Evolutionary conservation across 495 filamentous ascomycete species (phyloP).

Genomic region (Tirmania nivea): DNA sequence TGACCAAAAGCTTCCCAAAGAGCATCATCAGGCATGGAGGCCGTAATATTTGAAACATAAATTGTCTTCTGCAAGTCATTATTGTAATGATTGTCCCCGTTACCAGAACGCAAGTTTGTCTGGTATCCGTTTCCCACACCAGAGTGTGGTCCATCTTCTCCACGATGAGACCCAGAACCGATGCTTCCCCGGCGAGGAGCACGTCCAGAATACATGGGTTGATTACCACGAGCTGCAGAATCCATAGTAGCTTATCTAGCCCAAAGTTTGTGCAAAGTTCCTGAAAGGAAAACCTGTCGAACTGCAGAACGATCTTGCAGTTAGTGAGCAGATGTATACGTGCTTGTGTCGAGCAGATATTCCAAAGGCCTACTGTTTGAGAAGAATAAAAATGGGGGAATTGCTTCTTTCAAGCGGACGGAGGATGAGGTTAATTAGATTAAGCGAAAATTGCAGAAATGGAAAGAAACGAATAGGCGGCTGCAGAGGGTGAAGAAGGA

Average conservation of each 20-base stretch:
- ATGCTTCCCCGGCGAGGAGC: background rate
- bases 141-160: background rate
- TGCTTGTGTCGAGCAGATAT: too few species aligned
- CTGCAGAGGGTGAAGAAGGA: too few species aligned
- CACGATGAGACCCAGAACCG: background rate
- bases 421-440: too few species aligned
- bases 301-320: too few species aligned
- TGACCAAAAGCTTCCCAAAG: slow-evolving; percentile 15
- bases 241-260: background rate
- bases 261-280: too few species aligned
- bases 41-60: slow-evolving; percentile 14
- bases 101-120: background rate
- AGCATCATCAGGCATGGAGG: slow-evolving; percentile 8
- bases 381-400: too few species aligned
- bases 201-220: background rate
- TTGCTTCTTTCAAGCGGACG: too few species aligned
- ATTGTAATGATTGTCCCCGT: background rate
- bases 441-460: too few species aligned
- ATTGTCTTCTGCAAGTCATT: background rate
- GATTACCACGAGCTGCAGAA: background rate
- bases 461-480: too few species aligned
- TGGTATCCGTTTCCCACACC: background rate
- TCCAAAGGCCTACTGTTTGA: too few species aligned
- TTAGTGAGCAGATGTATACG: too few species aligned
- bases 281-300: too few species aligned